Conservation (phyloP, 2,329 filamentous ascomycete species). For the Fusarium sp. region DNA sequence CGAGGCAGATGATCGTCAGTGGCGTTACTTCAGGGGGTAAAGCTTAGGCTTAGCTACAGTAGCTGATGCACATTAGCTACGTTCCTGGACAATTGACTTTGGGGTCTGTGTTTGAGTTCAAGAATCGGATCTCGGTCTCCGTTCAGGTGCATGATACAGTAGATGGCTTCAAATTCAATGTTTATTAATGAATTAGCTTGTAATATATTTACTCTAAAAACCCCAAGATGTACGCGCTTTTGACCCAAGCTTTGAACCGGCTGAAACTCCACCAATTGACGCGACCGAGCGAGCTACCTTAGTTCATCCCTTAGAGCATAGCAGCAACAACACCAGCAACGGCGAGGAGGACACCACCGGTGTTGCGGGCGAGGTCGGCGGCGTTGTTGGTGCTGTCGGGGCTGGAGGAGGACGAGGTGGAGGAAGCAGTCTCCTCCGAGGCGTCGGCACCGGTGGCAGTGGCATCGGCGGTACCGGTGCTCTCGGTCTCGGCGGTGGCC, state of each 20-base stretch:
- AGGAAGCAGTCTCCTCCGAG: conserved; percentile 28
- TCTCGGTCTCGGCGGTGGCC: conserved; percentile 32
- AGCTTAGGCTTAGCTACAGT: not conserved
- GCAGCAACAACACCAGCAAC: conserved; percentile 54
- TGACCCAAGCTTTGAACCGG: conserved; percentile 10
- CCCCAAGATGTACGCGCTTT: conserved; percentile 25
- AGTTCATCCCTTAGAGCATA: conserved; percentile 47
- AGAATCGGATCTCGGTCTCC: not conserved
- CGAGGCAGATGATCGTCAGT: not conserved
- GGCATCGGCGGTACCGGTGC: conserved; percentile 23
- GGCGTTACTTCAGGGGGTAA: not conserved
- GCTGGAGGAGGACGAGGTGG: conserved; percentile 33
- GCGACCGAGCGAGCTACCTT: not conserved
- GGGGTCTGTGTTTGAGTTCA: not conserved
- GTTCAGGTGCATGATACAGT: not conserved
- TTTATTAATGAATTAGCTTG: conserved; percentile 42
- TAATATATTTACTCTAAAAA: conserved; percentile 32
- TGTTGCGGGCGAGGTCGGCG: conserved; percentile 47
- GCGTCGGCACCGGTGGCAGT: conserved; percentile 36
- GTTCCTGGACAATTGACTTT: not conserved
- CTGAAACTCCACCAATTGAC: conserved; percentile 19
- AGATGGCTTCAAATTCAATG: not conserved
- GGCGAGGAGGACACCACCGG: conserved; percentile 51
- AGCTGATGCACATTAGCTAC: not conserved
- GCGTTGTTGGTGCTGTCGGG: conserved; percentile 43